Conservation (phyloP, 2,329 filamentous ascomycete species). For the Trichoderma koningiopsis region DNA sequence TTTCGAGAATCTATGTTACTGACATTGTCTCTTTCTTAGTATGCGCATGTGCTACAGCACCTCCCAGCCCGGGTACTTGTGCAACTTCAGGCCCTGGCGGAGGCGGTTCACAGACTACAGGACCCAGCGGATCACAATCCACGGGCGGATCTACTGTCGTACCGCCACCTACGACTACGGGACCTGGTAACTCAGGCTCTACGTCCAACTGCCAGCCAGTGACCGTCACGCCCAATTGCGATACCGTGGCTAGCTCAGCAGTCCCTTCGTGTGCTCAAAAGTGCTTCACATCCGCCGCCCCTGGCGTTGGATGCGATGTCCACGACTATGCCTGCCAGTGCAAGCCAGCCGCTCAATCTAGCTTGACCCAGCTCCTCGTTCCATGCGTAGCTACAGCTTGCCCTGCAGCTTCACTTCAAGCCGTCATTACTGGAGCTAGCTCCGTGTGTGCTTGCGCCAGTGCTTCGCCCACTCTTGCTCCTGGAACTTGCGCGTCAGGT, state of each 20-base stretch:
- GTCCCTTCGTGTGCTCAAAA: conserved; percentile 35
- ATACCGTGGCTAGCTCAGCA: conserved; percentile 33
- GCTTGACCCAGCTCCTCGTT: conserved; percentile 32
- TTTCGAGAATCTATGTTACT: neutral
- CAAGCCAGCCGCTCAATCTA: conserved; percentile 29
- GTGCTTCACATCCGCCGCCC: conserved; percentile 36
- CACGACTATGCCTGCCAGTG: conserved; percentile 37
- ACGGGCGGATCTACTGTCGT: neutral
- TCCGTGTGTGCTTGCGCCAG: conserved; percentile 31
- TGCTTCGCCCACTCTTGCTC: conserved; percentile 11
- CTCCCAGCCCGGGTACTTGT: conserved; percentile 24
- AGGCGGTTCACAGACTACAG: neutral
- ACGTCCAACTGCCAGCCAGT: conserved; percentile 10
- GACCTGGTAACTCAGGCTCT: neutral
- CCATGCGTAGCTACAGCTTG: conserved; percentile 35
- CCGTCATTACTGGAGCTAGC: conserved; percentile 33
- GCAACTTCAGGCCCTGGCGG: conserved; percentile 2
- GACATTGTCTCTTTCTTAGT: conserved; percentile 1
- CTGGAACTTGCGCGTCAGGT: neutral
- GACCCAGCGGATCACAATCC: neutral
- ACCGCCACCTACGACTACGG: neutral
- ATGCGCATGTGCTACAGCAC: conserved; percentile 27
- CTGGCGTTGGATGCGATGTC: conserved; percentile 33
- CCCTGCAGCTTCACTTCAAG: conserved; percentile 28
- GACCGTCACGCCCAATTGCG: conserved; percentile 30